Evolutionary conservation across 306 rosid species (phyloP).

Genomic region (Boehmeria nivea): DNA sequence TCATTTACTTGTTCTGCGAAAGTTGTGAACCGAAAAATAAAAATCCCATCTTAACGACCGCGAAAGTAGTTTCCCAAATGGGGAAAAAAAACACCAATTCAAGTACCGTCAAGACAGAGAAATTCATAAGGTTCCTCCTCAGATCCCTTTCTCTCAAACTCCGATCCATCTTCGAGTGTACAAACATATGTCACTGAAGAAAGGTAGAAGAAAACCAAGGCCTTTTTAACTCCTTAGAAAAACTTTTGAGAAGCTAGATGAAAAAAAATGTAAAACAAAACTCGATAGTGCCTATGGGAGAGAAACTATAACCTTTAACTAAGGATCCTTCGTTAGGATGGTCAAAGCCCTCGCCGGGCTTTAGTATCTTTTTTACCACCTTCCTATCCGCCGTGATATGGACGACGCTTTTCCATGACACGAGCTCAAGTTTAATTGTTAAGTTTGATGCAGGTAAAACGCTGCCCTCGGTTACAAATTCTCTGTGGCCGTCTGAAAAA

Average conservation of each 20-base stretch:
- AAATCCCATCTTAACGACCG: background rate
- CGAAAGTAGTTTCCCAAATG: background rate
- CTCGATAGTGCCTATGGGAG: too few relatives aligned
- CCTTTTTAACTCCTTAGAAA: too few relatives aligned
- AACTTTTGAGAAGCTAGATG: too few relatives aligned
- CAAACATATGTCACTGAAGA: slow-evolving; percentile 41
- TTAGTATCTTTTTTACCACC: slow-evolving; percentile 43
- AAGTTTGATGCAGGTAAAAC: slow-evolving; percentile 24
- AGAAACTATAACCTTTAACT: slow-evolving; percentile 39
- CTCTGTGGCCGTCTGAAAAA: slow-evolving; percentile 36
- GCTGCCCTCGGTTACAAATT: slow-evolving; percentile 21
- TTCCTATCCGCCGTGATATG: slow-evolving; percentile 51
- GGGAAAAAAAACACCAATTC: background rate
- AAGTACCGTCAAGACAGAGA: slow-evolving; percentile 45
- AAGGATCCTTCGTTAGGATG: slow-evolving; percentile 54
- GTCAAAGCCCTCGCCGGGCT: slow-evolving; percentile 49
- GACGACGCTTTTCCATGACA: slow-evolving; percentile 51
- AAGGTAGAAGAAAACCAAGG: background rate
- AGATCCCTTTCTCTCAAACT: slow-evolving; percentile 49
- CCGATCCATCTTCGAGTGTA: slow-evolving; percentile 45
- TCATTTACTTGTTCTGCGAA: slow-evolving; percentile 46
- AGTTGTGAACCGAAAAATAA: background rate
- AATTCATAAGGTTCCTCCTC: slow-evolving; percentile 50
- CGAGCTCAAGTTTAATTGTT: slow-evolving; percentile 37
- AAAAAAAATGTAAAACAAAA: too few relatives aligned